A percentile compares a stretch with the other conserved stretches of the same genome.
Conservation (phyloP, 2,329 filamentous ascomycete species). For the Penicillium olsonii region DNA sequence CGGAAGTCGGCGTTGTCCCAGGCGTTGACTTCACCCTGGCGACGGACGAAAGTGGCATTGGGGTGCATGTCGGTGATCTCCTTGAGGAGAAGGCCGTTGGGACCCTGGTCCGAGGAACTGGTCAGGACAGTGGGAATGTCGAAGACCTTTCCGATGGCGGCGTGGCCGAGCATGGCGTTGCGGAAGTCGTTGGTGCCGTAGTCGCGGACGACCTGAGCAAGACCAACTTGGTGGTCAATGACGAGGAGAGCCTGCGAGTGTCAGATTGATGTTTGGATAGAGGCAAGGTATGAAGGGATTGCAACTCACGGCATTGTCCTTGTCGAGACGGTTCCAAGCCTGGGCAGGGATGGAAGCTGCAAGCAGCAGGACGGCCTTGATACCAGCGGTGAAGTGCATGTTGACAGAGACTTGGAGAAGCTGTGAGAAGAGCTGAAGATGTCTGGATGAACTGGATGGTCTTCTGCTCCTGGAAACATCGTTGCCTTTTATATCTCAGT, state of each 20-base stretch:
- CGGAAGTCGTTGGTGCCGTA: slow-evolving; percentile 66
- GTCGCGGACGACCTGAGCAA: slow-evolving; percentile 58
- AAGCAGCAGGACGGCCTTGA: slow-evolving; percentile 31
- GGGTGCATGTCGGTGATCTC: slow-evolving; percentile 71
- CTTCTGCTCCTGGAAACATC: not conserved
- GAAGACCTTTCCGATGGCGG: slow-evolving; percentile 66
- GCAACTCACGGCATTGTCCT: slow-evolving; percentile 25
- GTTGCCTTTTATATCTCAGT: slow-evolving; percentile 3
- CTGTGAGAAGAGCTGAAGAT: not conserved
- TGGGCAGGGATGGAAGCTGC: slow-evolving; percentile 19
- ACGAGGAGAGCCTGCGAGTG: slow-evolving; percentile 26
- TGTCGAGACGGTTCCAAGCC: slow-evolving; percentile 30
- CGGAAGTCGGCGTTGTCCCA: slow-evolving; percentile 75
- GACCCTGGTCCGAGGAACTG: slow-evolving; percentile 68
- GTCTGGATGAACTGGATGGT: not conserved
- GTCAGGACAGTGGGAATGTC: slow-evolving; percentile 69
- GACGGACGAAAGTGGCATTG: slow-evolving; percentile 63
- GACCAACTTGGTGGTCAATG: slow-evolving; percentile 39
- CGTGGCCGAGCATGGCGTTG: slow-evolving; percentile 68
- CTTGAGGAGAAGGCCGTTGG: slow-evolving; percentile 70
- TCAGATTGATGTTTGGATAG: not conserved
- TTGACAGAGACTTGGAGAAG: not conserved
- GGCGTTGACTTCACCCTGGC: slow-evolving; percentile 72
- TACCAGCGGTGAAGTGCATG: slow-evolving; percentile 13
- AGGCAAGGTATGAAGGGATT: too few relatives aligned